phyloP scores from a whole-genome alignment of 1,139 yeast genomes.

The Blastobotrys apis region DNA sequence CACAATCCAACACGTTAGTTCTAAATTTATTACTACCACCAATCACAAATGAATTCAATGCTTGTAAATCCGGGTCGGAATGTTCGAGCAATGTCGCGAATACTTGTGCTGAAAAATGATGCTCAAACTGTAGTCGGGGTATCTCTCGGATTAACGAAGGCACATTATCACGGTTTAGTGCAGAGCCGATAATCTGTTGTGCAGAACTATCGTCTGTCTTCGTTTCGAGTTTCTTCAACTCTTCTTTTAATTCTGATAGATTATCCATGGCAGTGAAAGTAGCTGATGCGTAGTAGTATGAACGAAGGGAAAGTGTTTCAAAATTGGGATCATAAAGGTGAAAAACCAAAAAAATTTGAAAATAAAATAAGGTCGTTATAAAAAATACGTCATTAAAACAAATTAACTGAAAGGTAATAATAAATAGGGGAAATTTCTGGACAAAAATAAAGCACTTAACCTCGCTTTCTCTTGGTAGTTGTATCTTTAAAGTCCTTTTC shows the following conservation, averaged over 20 bases:
- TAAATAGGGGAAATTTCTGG: not conserved
- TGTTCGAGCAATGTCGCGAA: not conserved
- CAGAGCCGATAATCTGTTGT: not conserved
- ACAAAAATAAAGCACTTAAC: not conserved
- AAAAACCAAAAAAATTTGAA: conserved; percentile 1
- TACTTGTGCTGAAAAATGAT: not conserved
- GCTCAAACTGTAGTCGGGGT: not conserved
- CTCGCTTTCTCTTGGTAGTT: conserved; percentile 14
- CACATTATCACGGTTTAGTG: not conserved
- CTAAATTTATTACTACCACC: not conserved
- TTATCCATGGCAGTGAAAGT: too few species aligned
- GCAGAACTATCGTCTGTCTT: not conserved
- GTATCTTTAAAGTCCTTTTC: conserved; percentile 23
- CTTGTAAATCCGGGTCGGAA: conserved; percentile 7
- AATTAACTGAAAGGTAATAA: not conserved
- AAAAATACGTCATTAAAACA: too few species aligned
- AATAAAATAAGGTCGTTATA: too few species aligned
- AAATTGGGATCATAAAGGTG: not conserved
- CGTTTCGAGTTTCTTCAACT: not conserved
- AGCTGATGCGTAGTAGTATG: too few species aligned
- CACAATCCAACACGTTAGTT: not conserved
- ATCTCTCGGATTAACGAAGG: not conserved
- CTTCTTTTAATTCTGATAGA: too few species aligned
- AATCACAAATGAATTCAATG: conserved; percentile 3
- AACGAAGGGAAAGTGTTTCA: too few species aligned